Conservation (phyloP, 2,329 filamentous ascomycete genomes). For the Calycina marina region DNA sequence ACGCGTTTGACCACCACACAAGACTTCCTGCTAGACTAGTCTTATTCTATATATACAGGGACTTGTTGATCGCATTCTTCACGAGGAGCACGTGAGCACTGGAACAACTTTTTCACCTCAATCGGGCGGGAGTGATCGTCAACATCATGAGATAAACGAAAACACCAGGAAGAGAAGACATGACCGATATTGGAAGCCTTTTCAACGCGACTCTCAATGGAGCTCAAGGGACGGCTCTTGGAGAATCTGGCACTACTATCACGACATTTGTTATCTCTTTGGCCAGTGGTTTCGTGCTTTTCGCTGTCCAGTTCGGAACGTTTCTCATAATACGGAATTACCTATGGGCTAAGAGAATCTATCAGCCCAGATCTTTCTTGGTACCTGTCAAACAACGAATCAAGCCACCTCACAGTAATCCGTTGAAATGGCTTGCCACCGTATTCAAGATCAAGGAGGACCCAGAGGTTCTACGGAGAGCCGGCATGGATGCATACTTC, state of each 20-base stretch:
- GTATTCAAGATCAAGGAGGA: slow-evolving; percentile 16
- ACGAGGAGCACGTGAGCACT: too few species aligned
- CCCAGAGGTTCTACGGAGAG: slow-evolving; percentile 3
- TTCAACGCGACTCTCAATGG: slow-evolving; percentile 17
- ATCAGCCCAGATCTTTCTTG: slow-evolving; percentile 19
- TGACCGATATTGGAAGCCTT: slow-evolving; percentile 4
- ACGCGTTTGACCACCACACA: too few species aligned
- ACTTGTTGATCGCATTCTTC: too few species aligned
- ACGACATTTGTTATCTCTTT: slow-evolving; percentile 19
- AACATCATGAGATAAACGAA: too few species aligned
- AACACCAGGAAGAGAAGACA: not conserved
- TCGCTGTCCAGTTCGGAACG: slow-evolving; percentile 14
- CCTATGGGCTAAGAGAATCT: slow-evolving; percentile 17
- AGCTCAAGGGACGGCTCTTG: slow-evolving; percentile 18
- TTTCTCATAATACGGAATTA: slow-evolving; percentile 18
- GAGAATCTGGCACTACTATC: slow-evolving; percentile 16
- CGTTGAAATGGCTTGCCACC: slow-evolving; percentile 17
- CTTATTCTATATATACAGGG: too few species aligned
- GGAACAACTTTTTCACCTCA: too few species aligned
- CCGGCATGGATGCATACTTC: slow-evolving; percentile 65
- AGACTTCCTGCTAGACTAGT: too few species aligned
- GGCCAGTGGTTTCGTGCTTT: slow-evolving; percentile 18
- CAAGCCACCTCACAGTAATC: slow-evolving; percentile 17
- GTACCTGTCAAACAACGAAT: slow-evolving; percentile 18
- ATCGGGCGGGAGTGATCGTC: too few species aligned